phyloP scores from a whole-genome alignment of 2,329 filamentous ascomycete species.

The Fusarium xyrophilum region DNA sequence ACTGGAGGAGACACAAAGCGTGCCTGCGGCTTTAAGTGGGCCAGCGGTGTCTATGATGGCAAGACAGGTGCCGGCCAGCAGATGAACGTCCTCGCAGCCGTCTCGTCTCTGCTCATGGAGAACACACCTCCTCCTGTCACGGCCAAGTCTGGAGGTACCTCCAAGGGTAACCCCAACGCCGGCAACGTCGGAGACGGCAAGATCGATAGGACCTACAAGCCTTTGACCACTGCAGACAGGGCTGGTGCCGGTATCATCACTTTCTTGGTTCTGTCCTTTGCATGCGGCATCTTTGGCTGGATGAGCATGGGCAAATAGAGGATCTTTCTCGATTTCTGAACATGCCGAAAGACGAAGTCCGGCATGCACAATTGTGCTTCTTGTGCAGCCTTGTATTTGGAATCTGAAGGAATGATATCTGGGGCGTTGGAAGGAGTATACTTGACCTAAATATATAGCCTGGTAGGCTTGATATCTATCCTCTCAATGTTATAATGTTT shows the following conservation, averaged over 20 bases:
- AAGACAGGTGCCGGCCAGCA: slow-evolving; percentile 65
- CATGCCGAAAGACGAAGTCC: slow-evolving; percentile 12
- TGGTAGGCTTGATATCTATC: slow-evolving; percentile 31
- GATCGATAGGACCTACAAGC: slow-evolving; percentile 43
- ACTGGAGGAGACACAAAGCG: slow-evolving; percentile 56
- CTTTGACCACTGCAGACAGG: slow-evolving; percentile 53
- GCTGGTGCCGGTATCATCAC: slow-evolving; percentile 59
- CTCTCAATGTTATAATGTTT: slow-evolving; percentile 19
- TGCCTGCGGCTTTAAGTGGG: slow-evolving; percentile 64
- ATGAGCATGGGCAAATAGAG: slow-evolving; percentile 52
- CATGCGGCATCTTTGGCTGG: slow-evolving; percentile 55
- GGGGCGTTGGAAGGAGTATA: slow-evolving; percentile 40
- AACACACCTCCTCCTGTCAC: slow-evolving; percentile 53
- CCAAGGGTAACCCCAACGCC: slow-evolving; percentile 53
- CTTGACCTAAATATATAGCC: slow-evolving; percentile 26
- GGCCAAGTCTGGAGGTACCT: slow-evolving; percentile 59
- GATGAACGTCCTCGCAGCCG: slow-evolving; percentile 64
- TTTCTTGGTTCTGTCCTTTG: slow-evolving; percentile 51
- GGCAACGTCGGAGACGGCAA: slow-evolving; percentile 48
- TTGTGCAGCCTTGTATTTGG: slow-evolving; percentile 21
- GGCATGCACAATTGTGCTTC: slow-evolving; percentile 17
- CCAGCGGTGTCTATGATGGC: slow-evolving; percentile 57
- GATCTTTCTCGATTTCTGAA: slow-evolving; percentile 7
- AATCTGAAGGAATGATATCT: slow-evolving; percentile 26
- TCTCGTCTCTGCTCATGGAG: slow-evolving; percentile 59